phyloP scores from a whole-genome alignment of 257 asterid genomes.

The Voacanga thouarsii region DNA sequence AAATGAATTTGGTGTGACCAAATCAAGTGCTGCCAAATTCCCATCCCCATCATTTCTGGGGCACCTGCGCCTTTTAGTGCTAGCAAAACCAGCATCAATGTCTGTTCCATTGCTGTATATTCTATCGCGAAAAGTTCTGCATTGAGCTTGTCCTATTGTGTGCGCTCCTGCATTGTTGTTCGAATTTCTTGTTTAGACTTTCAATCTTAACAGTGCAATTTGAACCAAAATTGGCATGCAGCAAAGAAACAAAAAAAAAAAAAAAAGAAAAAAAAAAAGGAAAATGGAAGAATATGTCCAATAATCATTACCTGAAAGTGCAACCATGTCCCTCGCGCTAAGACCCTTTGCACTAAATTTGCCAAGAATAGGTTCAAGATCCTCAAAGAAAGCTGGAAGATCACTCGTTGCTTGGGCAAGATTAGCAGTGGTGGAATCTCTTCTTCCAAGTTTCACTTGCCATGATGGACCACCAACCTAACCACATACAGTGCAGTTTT shows the following conservation, averaged over 20 bases:
- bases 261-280: background rate
- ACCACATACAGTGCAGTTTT: too few relatives aligned
- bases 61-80: constrained; percentile 26
- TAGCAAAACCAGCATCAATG: constrained; percentile 35
- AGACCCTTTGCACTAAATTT: constrained; percentile 17
- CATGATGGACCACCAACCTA: constrained; percentile 8
- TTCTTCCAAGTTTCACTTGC: constrained; percentile 23
- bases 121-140: constrained; percentile 18
- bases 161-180: constrained; percentile 25
- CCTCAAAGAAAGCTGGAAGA: too few relatives aligned
- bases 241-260: background rate
- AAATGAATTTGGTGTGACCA: too few relatives aligned
- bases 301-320: constrained; percentile 19
- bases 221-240: background rate
- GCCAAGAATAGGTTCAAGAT: constrained; percentile 2
- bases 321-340: constrained; percentile 32
- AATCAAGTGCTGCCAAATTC: constrained; percentile 8
- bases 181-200: background rate
- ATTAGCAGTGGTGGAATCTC: constrained; percentile 23
- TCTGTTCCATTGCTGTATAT: constrained; percentile 29
- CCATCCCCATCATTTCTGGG: constrained; percentile 22
- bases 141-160: constrained; percentile 36
- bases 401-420: constrained; percentile 13
- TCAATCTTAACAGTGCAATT: too few relatives aligned
- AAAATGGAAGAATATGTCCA: too few relatives aligned